Evolutionary conservation across 164 flowering plant genomes (phyloP).

Genomic region (Santalum album): DNA sequence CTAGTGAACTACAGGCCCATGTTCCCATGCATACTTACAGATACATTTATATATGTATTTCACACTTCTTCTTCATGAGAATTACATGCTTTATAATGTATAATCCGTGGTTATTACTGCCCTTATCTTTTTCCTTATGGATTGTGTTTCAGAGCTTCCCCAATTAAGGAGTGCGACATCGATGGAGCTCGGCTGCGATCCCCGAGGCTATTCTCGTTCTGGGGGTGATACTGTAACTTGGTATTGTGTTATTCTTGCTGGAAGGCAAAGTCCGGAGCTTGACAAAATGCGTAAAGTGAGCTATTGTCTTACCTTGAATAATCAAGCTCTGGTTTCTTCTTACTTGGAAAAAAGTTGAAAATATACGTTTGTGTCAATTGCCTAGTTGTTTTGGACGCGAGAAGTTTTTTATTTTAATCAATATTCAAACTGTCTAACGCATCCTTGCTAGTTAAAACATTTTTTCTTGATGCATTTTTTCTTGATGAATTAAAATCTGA

Average conservation of each 20-base stretch:
- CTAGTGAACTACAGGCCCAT: too few species aligned
- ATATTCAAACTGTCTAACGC: too few species aligned
- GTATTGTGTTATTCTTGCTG: conserved; percentile 86
- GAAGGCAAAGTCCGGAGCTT: conserved; percentile 74
- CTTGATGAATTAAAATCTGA: too few species aligned
- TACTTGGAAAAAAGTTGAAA: neutral
- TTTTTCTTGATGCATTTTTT: too few species aligned
- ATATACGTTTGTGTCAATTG: neutral
- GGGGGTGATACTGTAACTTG: conserved; percentile 58
- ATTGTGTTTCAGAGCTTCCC: conserved; percentile 63
- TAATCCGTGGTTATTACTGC: too few species aligned
- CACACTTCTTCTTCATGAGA: too few species aligned
- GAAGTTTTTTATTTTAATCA: too few species aligned
- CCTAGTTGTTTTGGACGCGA: neutral
- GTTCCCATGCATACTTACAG: neutral
- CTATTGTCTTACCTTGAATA: conserved; percentile 7
- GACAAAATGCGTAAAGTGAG: conserved; percentile 83
- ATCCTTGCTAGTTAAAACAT: too few species aligned
- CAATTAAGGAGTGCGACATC: conserved; percentile 75
- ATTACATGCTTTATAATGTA: neutral
- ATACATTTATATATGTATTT: neutral
- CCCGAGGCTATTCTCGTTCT: conserved; percentile 82
- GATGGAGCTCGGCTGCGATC: conserved; percentile 88
- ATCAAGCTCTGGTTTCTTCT: too few species aligned
- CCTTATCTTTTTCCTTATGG: neutral